Evolutionary conservation across 2,329 filamentous ascomycete species (phyloP).

Genomic region (Fusarium aywerte): DNA sequence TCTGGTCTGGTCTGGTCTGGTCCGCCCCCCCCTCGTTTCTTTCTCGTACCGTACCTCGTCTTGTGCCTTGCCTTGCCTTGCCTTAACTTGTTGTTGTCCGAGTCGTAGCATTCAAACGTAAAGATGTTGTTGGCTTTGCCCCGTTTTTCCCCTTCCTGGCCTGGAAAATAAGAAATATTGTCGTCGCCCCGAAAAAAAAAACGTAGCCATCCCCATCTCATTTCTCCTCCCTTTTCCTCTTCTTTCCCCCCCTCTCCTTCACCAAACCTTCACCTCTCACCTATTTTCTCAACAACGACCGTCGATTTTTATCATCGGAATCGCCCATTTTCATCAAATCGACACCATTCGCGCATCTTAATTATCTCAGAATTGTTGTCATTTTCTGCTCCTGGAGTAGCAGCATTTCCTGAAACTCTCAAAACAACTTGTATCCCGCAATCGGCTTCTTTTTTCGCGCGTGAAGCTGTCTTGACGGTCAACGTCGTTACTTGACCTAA

Average conservation of each 20-base stretch:
- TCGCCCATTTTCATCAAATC: slow-evolving; percentile 57
- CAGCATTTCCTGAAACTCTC: slow-evolving; percentile 46
- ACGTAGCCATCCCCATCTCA: slow-evolving; percentile 62
- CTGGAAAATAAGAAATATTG: slow-evolving; percentile 58
- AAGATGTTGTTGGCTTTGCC: slow-evolving; percentile 49
- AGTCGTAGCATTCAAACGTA: slow-evolving; percentile 42
- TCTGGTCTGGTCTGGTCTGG: slow-evolving; percentile 14
- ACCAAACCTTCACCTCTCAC: slow-evolving; percentile 45
- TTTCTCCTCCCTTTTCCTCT: slow-evolving; percentile 43
- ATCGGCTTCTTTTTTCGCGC: slow-evolving; percentile 36
- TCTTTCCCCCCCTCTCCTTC: slow-evolving; percentile 37
- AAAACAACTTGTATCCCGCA: slow-evolving; percentile 41
- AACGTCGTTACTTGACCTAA: slow-evolving; percentile 37
- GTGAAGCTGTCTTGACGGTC: slow-evolving; percentile 10
- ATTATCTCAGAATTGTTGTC: slow-evolving; percentile 52
- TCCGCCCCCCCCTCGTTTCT: slow-evolving; percentile 37
- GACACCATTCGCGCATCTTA: slow-evolving; percentile 49
- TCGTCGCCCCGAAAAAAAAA: slow-evolving; percentile 57
- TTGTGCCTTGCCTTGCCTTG: slow-evolving; percentile 39
- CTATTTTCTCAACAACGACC: slow-evolving; percentile 52
- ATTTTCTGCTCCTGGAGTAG: slow-evolving; percentile 49
- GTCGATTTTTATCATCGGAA: slow-evolving; percentile 46
- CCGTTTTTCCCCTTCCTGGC: slow-evolving; percentile 59
- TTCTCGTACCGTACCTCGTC: slow-evolving; percentile 38
- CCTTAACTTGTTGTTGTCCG: slow-evolving; percentile 35